Conservation (phyloP, 1,139 yeast genomes). For the Saccharomyces pastorianus region DNA sequence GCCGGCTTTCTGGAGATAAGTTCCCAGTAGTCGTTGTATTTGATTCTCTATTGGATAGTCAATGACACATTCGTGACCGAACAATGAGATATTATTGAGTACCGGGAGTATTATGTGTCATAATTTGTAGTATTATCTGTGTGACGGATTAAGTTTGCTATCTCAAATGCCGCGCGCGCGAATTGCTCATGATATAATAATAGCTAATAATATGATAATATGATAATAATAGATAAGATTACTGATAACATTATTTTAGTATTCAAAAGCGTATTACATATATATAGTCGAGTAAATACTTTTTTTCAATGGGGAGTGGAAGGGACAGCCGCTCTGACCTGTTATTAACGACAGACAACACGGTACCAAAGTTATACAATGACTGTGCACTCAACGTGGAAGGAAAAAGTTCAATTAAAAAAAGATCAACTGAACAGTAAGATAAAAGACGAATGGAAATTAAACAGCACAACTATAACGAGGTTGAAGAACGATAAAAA, state of each 20-base stretch:
- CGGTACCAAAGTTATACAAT: not conserved
- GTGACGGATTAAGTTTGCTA: not conserved
- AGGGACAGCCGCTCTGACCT: not conserved
- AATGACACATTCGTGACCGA: too few species aligned
- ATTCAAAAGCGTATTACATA: not conserved
- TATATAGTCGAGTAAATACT: not conserved
- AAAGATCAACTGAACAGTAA: conserved; percentile 8
- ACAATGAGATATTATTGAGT: not conserved
- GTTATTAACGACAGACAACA: not conserved
- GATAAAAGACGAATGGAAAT: conserved; percentile 10
- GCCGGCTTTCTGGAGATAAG: not conserved
- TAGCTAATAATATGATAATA: not conserved
- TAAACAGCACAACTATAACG: conserved; percentile 5
- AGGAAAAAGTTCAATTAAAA: conserved; percentile 6
- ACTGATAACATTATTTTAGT: not conserved
- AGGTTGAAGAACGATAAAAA: conserved; percentile 6
- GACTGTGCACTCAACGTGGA: conserved; percentile 5
- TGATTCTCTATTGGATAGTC: not conserved
- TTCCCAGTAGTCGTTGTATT: not conserved
- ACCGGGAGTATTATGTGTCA: not conserved
- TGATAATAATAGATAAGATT: not conserved
- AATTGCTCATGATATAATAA: not conserved
- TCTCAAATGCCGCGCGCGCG: not conserved
- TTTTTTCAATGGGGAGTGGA: not conserved
- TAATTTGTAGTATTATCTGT: not conserved